Conservation (phyloP, 352 stramenopile species). For the Discostella stelligera region DNA sequence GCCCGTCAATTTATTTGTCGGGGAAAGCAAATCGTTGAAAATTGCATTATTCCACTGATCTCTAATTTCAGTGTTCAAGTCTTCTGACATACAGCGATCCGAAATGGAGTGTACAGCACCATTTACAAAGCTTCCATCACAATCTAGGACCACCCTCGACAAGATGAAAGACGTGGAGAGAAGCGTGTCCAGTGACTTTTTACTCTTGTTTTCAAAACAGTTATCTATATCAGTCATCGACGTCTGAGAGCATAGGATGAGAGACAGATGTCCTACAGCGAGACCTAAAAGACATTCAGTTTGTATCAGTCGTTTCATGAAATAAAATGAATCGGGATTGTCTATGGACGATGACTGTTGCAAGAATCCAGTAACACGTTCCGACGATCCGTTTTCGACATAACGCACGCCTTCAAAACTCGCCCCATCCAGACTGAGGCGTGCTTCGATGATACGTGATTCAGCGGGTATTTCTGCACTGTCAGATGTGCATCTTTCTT, state of each 20-base stretch:
- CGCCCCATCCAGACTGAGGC: slow-evolving; percentile 67
- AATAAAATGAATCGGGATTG: neutral
- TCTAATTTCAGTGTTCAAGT: slow-evolving; percentile 33
- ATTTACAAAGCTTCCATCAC: slow-evolving; percentile 32
- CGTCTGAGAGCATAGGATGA: slow-evolving; percentile 59
- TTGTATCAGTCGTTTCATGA: slow-evolving; percentile 27
- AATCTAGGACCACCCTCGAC: slow-evolving; percentile 41
- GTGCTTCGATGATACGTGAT: slow-evolving; percentile 69
- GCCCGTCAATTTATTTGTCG: slow-evolving; percentile 24
- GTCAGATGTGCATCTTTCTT: slow-evolving; percentile 64
- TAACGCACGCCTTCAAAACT: slow-evolving; percentile 78
- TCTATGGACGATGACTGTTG: slow-evolving; percentile 5
- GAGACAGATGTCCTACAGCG: slow-evolving; percentile 67
- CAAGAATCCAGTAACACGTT: slow-evolving; percentile 47
- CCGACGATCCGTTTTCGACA: slow-evolving; percentile 59
- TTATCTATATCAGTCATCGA: slow-evolving; percentile 56
- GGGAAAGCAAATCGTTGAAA: slow-evolving; percentile 40
- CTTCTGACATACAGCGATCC: slow-evolving; percentile 28
- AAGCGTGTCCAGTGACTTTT: slow-evolving; percentile 25
- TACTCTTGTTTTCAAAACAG: slow-evolving; percentile 16
- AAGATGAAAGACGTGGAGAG: slow-evolving; percentile 44
- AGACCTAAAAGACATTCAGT: slow-evolving; percentile 65
- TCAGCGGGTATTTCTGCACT: slow-evolving; percentile 31
- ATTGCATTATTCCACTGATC: slow-evolving; percentile 56
- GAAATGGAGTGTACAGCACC: slow-evolving; percentile 48